Conservation (phyloP, 352 stramenopile species). For the Globisporangium solare region DNA sequence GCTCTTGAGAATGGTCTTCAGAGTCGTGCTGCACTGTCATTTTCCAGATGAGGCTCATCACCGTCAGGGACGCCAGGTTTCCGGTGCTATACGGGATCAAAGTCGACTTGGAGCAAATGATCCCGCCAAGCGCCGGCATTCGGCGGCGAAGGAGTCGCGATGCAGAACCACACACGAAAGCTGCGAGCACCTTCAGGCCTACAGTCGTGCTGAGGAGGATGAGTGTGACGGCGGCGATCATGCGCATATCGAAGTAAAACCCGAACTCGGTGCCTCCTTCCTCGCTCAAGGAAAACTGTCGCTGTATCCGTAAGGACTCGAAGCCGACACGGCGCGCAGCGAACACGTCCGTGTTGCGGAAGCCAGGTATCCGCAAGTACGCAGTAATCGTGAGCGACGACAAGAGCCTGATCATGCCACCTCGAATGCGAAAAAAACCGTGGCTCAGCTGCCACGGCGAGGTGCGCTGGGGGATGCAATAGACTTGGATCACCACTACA, state of each 20-base stretch:
- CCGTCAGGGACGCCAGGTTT: conserved; percentile 7
- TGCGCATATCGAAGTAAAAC: conserved; percentile 2
- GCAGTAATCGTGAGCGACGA: conserved; percentile 9
- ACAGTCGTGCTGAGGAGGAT: background rate
- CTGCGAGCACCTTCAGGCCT: background rate
- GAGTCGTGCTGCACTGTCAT: background rate
- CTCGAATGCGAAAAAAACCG: conserved; percentile 1
- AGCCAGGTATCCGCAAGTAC: conserved; percentile 1
- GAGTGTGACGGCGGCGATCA: background rate
- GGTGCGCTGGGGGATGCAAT: background rate
- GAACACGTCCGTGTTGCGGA: background rate
- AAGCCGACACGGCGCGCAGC: background rate
- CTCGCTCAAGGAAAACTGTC: background rate
- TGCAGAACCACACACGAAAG: background rate
- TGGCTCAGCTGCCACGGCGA: background rate
- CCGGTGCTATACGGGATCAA: conserved; percentile 17
- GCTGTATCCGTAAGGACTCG: background rate
- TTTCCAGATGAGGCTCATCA: conserved; percentile 18
- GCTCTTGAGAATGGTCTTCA: background rate
- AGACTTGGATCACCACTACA: background rate
- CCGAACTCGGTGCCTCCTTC: conserved; percentile 5
- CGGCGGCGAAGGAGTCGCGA: background rate
- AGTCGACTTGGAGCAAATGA: conserved; percentile 7
- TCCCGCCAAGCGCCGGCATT: background rate
- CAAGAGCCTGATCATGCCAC: background rate